Percentiles rank a stretch among this genome's conserved stretches.
Conservation (phyloP, 139 green algal genomes). For the Chlamydomonas asymmetrica region DNA sequence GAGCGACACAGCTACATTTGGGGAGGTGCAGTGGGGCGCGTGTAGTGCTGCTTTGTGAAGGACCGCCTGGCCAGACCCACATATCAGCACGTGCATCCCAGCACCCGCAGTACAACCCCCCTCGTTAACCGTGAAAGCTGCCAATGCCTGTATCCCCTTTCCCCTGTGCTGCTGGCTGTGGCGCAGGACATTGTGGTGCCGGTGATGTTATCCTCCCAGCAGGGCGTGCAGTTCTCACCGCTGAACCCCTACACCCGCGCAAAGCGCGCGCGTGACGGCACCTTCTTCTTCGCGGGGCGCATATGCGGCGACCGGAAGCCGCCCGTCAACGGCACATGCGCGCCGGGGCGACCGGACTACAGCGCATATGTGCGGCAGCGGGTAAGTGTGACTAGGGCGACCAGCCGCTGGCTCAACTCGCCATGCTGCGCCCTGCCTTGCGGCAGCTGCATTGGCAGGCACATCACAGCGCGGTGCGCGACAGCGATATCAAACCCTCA, state of each 20-base stretch:
- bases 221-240: conserved; percentile 27
- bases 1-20: too few relatives aligned
- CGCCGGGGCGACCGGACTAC: conserved; percentile 6
- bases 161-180: too few relatives aligned
- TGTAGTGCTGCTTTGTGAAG: too few relatives aligned
- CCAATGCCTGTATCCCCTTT: too few relatives aligned
- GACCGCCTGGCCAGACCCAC: too few relatives aligned
- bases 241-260: conserved; percentile 15
- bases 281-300: conserved; percentile 47
- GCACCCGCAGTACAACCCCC: too few relatives aligned
- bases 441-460: background rate
- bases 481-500: background rate
- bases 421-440: too few relatives aligned
- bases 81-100: too few relatives aligned
- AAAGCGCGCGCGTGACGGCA: background rate
- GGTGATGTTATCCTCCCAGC: conserved; percentile 28
- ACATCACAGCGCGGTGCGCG: background rate
- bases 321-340: conserved; percentile 1
- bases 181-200: conserved; percentile 42
- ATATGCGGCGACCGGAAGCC: conserved; percentile 43
- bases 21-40: too few relatives aligned
- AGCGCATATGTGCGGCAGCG: conserved; percentile 14
- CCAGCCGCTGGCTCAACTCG: background rate
- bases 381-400: background rate
- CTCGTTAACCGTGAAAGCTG: too few relatives aligned